Conservation (phyloP, 805 yeast species). For the Candida boleticola region DNA sequence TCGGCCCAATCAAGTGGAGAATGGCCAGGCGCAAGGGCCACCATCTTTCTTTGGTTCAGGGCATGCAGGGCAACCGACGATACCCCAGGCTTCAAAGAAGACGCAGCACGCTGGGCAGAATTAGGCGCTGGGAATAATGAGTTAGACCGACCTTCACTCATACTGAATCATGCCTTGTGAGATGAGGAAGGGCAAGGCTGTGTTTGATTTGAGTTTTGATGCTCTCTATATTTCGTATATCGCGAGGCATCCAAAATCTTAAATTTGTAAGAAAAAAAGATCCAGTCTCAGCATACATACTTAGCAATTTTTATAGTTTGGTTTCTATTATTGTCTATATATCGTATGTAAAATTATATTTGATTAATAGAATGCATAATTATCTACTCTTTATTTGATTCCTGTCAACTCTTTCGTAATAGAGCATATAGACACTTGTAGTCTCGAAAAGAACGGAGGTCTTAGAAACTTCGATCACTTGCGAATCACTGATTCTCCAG, state of each 20-base stretch:
- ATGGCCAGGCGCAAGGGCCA: constrained; percentile 69
- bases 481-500: constrained; percentile 85
- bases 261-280: no score
- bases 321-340: no score
- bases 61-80: constrained; percentile 8
- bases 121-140: constrained; percentile 30
- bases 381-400: constrained; percentile 13
- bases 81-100: constrained; percentile 8
- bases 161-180: no score
- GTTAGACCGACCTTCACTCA: constrained; percentile 1
- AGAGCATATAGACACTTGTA: constrained; percentile 79
- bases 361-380: no score
- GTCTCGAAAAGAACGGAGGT: constrained; percentile 64
- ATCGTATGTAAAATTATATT: no score
- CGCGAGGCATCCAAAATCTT: no score
- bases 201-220: no score
- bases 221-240: no score
- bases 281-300: no score
- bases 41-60: constrained; percentile 42
- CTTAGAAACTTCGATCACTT: constrained; percentile 57
- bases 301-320: no score
- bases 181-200: no score
- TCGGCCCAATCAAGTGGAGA: constrained; percentile 88
- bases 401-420: constrained; percentile 61
- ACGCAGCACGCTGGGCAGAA: constrained; percentile 31